Evolutionary conservation across 495 filamentous ascomycete genomes (phyloP).

Genomic region (Parathielavia appendiculata): DNA sequence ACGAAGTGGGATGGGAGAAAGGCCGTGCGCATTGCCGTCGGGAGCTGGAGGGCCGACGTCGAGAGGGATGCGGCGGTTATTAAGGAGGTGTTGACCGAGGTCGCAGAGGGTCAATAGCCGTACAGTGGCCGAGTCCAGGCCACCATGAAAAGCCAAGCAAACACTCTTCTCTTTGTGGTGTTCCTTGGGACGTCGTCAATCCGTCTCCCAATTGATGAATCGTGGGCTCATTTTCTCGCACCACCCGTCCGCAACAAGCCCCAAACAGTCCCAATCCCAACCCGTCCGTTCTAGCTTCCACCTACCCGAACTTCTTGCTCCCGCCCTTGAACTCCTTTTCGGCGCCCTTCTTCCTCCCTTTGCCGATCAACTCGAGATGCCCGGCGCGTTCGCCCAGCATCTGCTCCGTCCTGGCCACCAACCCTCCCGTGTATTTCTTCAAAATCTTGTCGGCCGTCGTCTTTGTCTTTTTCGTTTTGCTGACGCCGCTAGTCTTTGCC

Average conservation of each 20-base stretch:
- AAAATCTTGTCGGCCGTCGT: slow-evolving; percentile 40
- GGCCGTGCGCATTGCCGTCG: slow-evolving; percentile 74
- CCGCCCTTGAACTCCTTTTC: slow-evolving; percentile 37
- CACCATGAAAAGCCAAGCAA: neutral
- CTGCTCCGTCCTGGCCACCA: slow-evolving; percentile 42
- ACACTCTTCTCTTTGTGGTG: neutral
- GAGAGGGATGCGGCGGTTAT: slow-evolving; percentile 52
- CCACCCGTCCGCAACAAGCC: neutral
- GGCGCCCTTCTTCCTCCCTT: slow-evolving; percentile 39
- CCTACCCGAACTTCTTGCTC: slow-evolving; percentile 47
- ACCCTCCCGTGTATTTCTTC: slow-evolving; percentile 39
- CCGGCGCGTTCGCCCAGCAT: slow-evolving; percentile 46
- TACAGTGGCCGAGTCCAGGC: neutral
- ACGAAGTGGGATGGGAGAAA: slow-evolving; percentile 68
- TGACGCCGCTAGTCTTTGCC: slow-evolving; percentile 27
- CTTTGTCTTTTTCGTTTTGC: slow-evolving; percentile 37
- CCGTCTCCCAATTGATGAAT: neutral
- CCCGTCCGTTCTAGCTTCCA: neutral
- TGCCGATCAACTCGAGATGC: slow-evolving; percentile 46
- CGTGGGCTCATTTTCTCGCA: neutral
- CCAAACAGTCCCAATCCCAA: neutral
- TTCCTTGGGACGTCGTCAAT: too few relatives aligned
- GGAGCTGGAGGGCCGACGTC: slow-evolving; percentile 69
- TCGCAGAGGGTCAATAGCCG: slow-evolving; percentile 18
- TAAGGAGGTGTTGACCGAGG: slow-evolving; percentile 40